Evolutionary conservation across 805 yeast genomes (phyloP).

Genomic region (Candida andamanensis): DNA sequence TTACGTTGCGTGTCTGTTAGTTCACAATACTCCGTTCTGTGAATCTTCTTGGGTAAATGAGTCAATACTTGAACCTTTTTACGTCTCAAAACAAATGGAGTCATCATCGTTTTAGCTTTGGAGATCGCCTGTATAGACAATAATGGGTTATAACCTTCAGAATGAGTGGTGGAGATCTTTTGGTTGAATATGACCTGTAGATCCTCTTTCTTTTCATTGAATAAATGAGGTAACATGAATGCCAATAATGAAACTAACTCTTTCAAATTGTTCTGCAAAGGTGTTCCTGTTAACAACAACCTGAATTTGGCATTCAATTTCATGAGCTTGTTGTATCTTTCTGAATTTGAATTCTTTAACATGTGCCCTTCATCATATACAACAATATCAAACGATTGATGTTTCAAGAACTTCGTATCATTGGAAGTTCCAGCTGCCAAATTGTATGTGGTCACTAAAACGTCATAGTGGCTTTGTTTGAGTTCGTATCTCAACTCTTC

Average conservation of each 20-base stretch:
- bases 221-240: conserved; percentile 81
- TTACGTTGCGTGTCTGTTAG: conserved; percentile 49
- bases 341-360: conserved; percentile 84
- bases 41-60: conserved; percentile 77
- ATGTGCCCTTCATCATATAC: conserved; percentile 98
- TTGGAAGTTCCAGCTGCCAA: conserved; percentile 82
- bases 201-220: conserved; percentile 77
- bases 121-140: conserved; percentile 86
- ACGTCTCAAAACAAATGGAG: conserved; percentile 91
- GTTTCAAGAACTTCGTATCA: conserved; percentile 74
- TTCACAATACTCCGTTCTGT: conserved; percentile 59
- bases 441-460: conserved; percentile 89
- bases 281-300: conserved; percentile 90
- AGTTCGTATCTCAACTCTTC: conserved; percentile 75
- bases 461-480: conserved; percentile 62
- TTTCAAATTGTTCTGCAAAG: conserved; percentile 85
- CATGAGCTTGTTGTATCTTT: conserved; percentile 85
- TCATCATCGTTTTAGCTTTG: conserved; percentile 96
- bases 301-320: conserved; percentile 78
- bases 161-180: conserved; percentile 64
- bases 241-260: conserved; percentile 88
- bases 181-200: conserved; percentile 81
- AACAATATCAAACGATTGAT: conserved; percentile 74
- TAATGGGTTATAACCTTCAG: conserved; percentile 61
- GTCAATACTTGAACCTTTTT: conserved; percentile 87